Percentiles rank a stretch among this genome's conserved stretches.
These are phyloP conservation scores for Teratosphaeria viscida DNA, from an alignment of 2,329 filamentous ascomycete species.

Conservation along the genomic window DNA sequence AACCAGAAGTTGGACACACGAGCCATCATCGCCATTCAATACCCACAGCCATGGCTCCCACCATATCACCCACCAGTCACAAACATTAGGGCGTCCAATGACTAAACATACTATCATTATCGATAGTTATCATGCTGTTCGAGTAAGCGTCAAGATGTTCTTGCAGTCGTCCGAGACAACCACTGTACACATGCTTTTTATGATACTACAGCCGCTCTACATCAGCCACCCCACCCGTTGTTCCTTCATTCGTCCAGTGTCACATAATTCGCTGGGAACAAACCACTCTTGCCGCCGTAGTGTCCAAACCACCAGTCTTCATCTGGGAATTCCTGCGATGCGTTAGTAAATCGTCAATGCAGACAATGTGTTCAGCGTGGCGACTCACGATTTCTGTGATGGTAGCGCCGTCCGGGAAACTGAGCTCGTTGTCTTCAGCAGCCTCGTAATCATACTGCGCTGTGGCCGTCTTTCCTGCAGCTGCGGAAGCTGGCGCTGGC, in stretches of 20 bases:
- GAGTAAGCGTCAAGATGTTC: neutral
- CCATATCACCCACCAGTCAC: neutral
- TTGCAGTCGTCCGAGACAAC: neutral
- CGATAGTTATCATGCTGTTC: neutral
- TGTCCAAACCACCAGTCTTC: constrained; percentile 98
- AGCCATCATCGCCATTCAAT: neutral
- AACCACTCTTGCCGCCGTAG: constrained; percentile 65
- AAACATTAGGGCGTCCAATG: neutral
- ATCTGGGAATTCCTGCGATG: constrained; percentile 73
- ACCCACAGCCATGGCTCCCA: neutral
- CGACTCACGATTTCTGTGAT: constrained; percentile 64
- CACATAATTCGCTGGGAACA: constrained; percentile 58
- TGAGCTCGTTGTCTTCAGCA: constrained; percentile 78
- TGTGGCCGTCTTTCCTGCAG: constrained; percentile 51
- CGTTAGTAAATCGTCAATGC: neutral
- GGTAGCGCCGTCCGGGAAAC: constrained; percentile 80
- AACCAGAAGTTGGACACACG: neutral
- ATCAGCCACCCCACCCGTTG: neutral
- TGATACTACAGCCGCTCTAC: neutral
- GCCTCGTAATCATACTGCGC: constrained; percentile 95
- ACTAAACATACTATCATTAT: neutral
- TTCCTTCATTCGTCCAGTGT: constrained; percentile 33
- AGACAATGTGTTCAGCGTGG: neutral
- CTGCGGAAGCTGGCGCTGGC: constrained; percentile 15
- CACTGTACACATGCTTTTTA: neutral